A percentile compares a stretch with the other conserved stretches of the same genome.
Evolutionary conservation across 108 stramenopile genomes (phyloP).

Genomic region (Licmophora abbreviata): DNA sequence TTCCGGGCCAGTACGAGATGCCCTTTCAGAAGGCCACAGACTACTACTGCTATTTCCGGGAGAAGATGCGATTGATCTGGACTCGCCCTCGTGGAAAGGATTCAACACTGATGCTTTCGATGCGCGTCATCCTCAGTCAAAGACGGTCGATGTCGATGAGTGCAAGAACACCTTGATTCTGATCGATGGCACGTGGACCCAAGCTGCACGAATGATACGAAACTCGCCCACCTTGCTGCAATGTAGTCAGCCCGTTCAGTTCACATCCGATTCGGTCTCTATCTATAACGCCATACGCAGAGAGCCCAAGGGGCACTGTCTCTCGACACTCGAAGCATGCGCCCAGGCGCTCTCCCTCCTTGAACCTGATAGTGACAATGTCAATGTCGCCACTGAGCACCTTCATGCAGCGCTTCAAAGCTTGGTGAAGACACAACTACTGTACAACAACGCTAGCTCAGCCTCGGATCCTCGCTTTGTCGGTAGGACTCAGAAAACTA

Average conservation of each 20-base stretch:
- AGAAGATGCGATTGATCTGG: constrained; percentile 37
- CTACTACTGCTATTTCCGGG: constrained; percentile 39
- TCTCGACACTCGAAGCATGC: constrained; percentile 49
- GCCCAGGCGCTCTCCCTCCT: constrained; percentile 22
- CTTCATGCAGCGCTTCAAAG: constrained; percentile 8
- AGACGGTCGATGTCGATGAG: background rate
- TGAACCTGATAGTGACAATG: constrained; percentile 13
- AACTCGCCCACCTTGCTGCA: constrained; percentile 32
- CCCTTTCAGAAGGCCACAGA: constrained; percentile 6
- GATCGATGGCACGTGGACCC: constrained; percentile 54
- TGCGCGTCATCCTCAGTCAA: background rate
- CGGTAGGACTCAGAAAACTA: too few relatives aligned
- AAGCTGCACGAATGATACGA: constrained; percentile 46
- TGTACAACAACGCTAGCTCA: too few relatives aligned
- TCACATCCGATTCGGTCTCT: constrained; percentile 17
- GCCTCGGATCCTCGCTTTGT: too few relatives aligned
- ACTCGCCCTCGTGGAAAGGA: constrained; percentile 5
- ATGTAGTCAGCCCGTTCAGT: constrained; percentile 29
- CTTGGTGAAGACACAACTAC: constrained; percentile 23
- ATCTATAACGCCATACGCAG: constrained; percentile 43
- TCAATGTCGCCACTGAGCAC: constrained; percentile 9
- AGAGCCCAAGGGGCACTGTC: constrained; percentile 41
- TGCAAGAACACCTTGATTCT: constrained; percentile 25
- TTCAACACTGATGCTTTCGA: background rate
- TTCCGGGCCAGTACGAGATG: constrained; percentile 6